Base-by-base conservation (phyloP, 2,329 filamentous ascomycete genomes). In the Cercospora sesami region DNA sequence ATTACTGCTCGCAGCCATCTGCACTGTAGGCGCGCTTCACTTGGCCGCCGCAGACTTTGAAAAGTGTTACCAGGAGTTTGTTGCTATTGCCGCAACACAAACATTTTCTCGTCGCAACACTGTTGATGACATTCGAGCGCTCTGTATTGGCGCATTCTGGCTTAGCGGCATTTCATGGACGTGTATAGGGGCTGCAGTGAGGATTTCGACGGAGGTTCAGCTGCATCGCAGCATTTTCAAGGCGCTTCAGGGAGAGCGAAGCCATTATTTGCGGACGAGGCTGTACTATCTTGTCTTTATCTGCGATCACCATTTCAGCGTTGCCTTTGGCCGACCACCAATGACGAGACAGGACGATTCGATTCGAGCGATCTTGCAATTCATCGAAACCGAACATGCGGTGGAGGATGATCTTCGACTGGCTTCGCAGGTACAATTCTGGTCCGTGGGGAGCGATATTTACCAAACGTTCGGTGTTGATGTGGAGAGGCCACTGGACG, bases 141-240 rank as follows among this genome's bases (percentile, higher is more conserved):
- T 80, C 1, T 77, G 75, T 57, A 77, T 81, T 31, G 79, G 76
- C n/a, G 79, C 79, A 8, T 78, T 81, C 66, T 81, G 79, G 79
- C 69, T 81, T 3, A 73, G 73, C 58, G 75, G 74, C 18, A 74
- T 79, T 23, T 75, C 72, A 8, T 78, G 77, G 75, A 73, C 72
- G n/a, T 73, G 74, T 48, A 72, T 75, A 5, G 74, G 66, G 16
- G 68, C 68, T 39, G 79, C 79, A 8, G 78, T 81, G 8, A 76
- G 80, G n/a, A 78, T 81, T 36, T 76, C 78, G 3, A 78, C 78
- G 0, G 79, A 81, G 57, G 69, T 81, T n/a, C 73, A 79, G 60
- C 74, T 81, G 6, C 79, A 81, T 62, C 72, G 76, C 42, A 79
- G 79, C 66, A 77, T 81, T 30, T 74, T 73, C 53, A 79, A 78